Evolutionary conservation across 2,329 filamentous ascomycete species (phyloP).

Genomic region (Cladophialophora psammophila): DNA sequence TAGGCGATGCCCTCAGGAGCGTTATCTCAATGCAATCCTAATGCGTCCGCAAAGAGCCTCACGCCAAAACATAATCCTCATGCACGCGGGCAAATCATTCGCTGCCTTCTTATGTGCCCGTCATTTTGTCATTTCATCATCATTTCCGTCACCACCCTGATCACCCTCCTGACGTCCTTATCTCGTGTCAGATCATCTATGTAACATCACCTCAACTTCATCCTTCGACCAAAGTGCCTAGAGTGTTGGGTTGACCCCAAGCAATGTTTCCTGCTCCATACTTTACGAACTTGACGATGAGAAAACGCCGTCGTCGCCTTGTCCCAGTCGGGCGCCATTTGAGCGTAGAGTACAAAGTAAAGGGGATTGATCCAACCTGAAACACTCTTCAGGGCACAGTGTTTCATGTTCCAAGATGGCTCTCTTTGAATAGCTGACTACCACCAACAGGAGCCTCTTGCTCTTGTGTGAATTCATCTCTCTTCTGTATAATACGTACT

Average conservation of each 20-base stretch:
- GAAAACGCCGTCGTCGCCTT: not conserved
- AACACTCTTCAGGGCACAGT: slow-evolving; percentile 4
- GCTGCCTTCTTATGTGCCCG: no score
- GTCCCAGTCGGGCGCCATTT: not conserved
- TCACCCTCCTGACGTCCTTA: no score
- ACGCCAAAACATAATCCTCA: no score
- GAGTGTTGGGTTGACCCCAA: no score
- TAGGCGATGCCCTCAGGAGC: not conserved
- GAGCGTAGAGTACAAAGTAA: not conserved
- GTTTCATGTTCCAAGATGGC: slow-evolving; percentile 25
- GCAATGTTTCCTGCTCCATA: no score
- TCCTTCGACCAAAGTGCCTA: no score
- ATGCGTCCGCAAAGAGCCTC: not conserved
- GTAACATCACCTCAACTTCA: no score
- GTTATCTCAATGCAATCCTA: not conserved
- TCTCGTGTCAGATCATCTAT: no score
- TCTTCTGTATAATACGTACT: not conserved
- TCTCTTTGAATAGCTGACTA: not conserved
- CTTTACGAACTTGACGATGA: no score
- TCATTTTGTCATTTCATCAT: no score
- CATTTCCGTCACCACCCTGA: no score
- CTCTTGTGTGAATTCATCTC: not conserved
- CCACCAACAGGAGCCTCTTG: not conserved
- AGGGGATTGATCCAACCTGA: slow-evolving; percentile 13
- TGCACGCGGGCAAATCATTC: no score